Base-by-base conservation (phyloP, 768 basidiomycete genomes). In the Neoboletus subvelutipes region DNA sequence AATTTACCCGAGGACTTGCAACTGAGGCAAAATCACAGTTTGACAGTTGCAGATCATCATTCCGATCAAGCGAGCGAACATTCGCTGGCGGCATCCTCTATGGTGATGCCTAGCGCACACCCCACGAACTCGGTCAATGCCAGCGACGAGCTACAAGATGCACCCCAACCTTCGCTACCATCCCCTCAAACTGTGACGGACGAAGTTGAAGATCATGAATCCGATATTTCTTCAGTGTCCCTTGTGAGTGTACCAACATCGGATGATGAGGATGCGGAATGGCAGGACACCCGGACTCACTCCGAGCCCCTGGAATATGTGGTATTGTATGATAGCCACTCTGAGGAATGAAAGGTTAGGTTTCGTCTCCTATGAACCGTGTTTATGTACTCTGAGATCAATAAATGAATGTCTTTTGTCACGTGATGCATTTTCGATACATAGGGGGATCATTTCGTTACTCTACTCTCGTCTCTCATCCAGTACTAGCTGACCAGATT, bases 251-350 rank as follows among this genome's bases (percentile, higher is more conserved):
- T 82, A 45, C 80, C 83, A 10, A 81, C 82, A n/a, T 80, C 81
- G 7, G 77, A 78, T 8, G 78, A 80, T 45, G 82, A 84, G 31
- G 80, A 75, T 29, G 77, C 71, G n/a, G 67, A 82, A 12, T 88
- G 83, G 80, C 81, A 82, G 55, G 87, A 85, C 55, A 83, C 80
- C 49, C 78, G 78, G 26, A 74, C 77, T 8, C 73, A 75, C 24
- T 70, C 75, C 5, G 74, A 68, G 57, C 68, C 67, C 7, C 70
- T 80, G 60, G 87, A 90, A 58, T 91, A 88, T 64, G 87, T 90
- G 15, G 76, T 91, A 54, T 69, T 90, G 56, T 90, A 88, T 60
- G 89, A 89, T 65, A 84, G 83, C 58, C 77, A 76, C 49, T 82
- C 82, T 0, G 83, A 83, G 34, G 83, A 82, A 33, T 72, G 60